Conservation (phyloP, 73 alveolate species). For the Tetrahymena thermophila region DNA sequence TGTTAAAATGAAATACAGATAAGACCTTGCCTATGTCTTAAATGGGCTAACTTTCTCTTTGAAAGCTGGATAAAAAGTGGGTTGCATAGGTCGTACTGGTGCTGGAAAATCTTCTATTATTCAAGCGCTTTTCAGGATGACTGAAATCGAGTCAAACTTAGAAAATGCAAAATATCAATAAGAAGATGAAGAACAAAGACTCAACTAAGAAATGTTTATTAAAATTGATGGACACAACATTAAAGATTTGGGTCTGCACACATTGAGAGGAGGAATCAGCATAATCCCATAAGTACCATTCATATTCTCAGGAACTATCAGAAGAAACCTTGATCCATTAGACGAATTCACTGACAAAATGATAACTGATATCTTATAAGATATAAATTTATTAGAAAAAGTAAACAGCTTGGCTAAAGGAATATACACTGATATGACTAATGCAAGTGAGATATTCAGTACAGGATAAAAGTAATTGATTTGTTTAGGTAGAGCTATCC, state of each 20-base stretch:
- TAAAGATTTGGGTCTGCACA: slow-evolving; percentile 49
- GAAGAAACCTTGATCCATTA: slow-evolving; percentile 76
- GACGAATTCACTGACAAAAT: slow-evolving; percentile 37
- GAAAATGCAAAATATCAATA: background rate
- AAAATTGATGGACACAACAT: slow-evolving; percentile 55
- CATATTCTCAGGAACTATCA: slow-evolving; percentile 56
- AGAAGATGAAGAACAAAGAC: slow-evolving; percentile 18
- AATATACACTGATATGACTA: slow-evolving; percentile 12
- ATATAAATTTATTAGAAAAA: slow-evolving; percentile 19
- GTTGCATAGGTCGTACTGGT: slow-evolving; percentile 96
- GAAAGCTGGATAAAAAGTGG: slow-evolving; percentile 73
- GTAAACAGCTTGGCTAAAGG: slow-evolving; percentile 14
- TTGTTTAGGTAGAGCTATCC: slow-evolving; percentile 84
- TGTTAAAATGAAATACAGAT: slow-evolving; percentile 76
- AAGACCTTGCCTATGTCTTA: slow-evolving; percentile 59
- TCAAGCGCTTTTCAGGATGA: slow-evolving; percentile 32
- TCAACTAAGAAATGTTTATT: slow-evolving; percentile 17
- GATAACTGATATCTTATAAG: slow-evolving; percentile 44
- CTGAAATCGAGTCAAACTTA: slow-evolving; percentile 28
- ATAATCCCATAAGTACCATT: slow-evolving; percentile 69
- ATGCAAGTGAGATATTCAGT: slow-evolving; percentile 42
- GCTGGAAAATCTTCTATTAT: slow-evolving; percentile 92
- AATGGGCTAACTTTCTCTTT: slow-evolving; percentile 61
- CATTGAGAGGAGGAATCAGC: slow-evolving; percentile 52
- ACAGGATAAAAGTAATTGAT: slow-evolving; percentile 89